Base-by-base conservation (phyloP, 2,329 filamentous ascomycete species). In the Diplodia scrobiculata region DNA sequence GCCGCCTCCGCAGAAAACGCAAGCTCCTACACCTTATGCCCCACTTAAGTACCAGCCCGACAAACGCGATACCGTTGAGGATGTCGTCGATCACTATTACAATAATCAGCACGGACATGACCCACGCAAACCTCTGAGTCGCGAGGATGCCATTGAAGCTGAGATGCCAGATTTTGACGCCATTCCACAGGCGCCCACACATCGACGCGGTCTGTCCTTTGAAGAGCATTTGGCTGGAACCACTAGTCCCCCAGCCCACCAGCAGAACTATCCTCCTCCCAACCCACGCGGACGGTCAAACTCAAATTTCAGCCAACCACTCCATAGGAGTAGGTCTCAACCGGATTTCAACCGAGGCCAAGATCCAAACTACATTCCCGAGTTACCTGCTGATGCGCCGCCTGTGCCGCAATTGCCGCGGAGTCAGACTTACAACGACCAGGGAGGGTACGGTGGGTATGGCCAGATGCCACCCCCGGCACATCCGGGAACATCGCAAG, bases 321-420 rank as follows among this genome's bases (percentile, higher is more conserved):
- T 88, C 60, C 84, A 81, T 67, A 83, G 84, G 67, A 86, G 87
- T 17, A 87, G 87, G 69, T 91, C 88, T 11, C 88, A 91, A 72
- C 87, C 88, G 34, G 85, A 90, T 72, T 77, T 90, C 34, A 66
- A 66, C 59, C 73, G 76, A 63, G 72, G 70, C 0, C 75, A 75
- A 52, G 74, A 76, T 51, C 68, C 69, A 11, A 71, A 71, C 9
- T 66, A 64, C 9, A 83, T 90, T 1, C 92, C 92, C 70, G 91
- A 92, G 72, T 89, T 93, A 84, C 87, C 86, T 1, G 83, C 80
- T 29, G 87, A 91, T 70, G 81, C 82, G 21, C 86, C 86, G 25
- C 71, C 72, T 1, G 69, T 78, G 47, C 75, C 76, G 17, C 79
- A 82, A 2, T 77, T 88, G 34, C 87, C 87, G 11, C 80, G 71